Evolutionary conservation across 2,329 filamentous ascomycete species (phyloP).

Genomic region (Lachnellula occidentalis): DNA sequence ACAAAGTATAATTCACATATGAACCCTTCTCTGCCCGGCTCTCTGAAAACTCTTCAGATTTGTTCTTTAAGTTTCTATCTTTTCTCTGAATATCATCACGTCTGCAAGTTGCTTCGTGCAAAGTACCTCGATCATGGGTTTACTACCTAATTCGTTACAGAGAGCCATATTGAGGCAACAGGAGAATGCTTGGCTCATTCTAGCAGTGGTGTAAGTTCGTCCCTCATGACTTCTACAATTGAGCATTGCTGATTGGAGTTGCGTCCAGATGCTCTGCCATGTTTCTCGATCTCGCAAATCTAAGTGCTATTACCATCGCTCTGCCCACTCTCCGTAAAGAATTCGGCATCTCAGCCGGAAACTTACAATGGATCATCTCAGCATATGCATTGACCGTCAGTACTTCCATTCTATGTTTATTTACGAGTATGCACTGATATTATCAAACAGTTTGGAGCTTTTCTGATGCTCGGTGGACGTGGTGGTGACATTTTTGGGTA

Average conservation of each 20-base stretch:
- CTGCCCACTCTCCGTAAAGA: conserved; percentile 3
- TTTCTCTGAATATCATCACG: not conserved
- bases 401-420: not conserved
- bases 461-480: conserved; percentile 2
- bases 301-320: conserved; percentile 1
- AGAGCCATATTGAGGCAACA: not conserved
- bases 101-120: not conserved
- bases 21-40: too few relatives aligned
- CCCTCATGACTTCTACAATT: not conserved
- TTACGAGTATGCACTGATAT: not conserved
- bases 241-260: not conserved
- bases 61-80: not conserved
- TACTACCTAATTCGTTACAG: not conserved
- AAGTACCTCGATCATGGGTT: not conserved
- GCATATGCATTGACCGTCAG: conserved; percentile 5
- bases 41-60: not conserved
- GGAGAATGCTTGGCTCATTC: not conserved
- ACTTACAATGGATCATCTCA: conserved; percentile 6
- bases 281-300: conserved; percentile 1
- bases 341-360: not conserved
- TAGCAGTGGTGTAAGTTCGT: not conserved
- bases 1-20: too few relatives aligned
- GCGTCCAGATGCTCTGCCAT: not conserved
- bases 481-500: conserved; percentile 4
- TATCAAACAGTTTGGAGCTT: conserved; percentile 1